Percentiles rank a stretch among this genome's conserved stretches.
These are phyloP conservation scores for Xerocomellus amylosporus DNA, from an alignment of 768 basidiomycete genomes.

Conservation along the genomic window DNA sequence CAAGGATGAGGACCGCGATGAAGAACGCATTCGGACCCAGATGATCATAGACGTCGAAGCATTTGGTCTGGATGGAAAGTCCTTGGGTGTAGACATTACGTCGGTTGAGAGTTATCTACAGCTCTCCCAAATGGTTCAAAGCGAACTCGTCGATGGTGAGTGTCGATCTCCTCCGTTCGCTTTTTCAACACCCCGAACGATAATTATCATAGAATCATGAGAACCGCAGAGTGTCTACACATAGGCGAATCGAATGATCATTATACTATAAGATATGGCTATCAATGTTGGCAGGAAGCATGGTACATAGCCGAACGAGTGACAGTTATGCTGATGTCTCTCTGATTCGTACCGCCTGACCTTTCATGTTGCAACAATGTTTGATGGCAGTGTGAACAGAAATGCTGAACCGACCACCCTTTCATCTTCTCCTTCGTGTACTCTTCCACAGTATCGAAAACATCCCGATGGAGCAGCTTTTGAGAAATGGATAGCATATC, in stretches of 20 bases:
- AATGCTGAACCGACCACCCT: conserved; percentile 57
- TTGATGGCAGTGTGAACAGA: conserved; percentile 54
- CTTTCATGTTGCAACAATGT: conserved; percentile 35
- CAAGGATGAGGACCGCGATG: conserved; percentile 71
- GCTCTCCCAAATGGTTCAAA: conserved; percentile 61
- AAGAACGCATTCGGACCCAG: conserved; percentile 79
- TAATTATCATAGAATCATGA: conserved; percentile 15
- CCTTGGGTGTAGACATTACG: conserved; percentile 62
- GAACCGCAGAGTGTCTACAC: not conserved
- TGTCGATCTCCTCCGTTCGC: not conserved
- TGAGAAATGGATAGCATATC: conserved; percentile 87
- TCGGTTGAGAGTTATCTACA: conserved; percentile 50
- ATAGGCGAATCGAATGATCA: not conserved
- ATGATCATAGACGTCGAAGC: conserved; percentile 86
- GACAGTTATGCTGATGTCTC: conserved; percentile 40
- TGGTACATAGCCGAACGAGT: conserved; percentile 65
- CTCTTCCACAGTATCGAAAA: conserved; percentile 70
- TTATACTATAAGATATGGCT: conserved; percentile 5
- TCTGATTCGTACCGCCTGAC: conserved; percentile 12
- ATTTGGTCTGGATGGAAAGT: conserved; percentile 73
- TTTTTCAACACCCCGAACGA: not conserved
- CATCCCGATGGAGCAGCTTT: conserved; percentile 74
- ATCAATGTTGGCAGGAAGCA: conserved; percentile 36
- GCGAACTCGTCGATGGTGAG: conserved; percentile 36
- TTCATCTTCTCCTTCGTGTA: conserved; percentile 52